phyloP scores from a whole-genome alignment of 768 basidiomycete species.

The Pulveroboletus ravenelii region DNA sequence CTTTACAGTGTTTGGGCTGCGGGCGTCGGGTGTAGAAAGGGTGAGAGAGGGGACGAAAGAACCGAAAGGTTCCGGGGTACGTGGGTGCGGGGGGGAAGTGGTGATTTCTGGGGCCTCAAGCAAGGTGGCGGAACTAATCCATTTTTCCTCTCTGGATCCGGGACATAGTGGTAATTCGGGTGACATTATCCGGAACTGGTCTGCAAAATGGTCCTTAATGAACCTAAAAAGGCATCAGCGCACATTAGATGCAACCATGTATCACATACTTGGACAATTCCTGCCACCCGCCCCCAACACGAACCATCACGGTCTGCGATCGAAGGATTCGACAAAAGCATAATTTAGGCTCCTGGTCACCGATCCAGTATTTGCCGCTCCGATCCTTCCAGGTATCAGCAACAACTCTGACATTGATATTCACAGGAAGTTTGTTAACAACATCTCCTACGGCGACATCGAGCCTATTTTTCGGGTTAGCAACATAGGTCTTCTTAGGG shows the following conservation, averaged over 20 bases:
- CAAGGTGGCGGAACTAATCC: slow-evolving; percentile 78
- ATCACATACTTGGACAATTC: slow-evolving; percentile 79
- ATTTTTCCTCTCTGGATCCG: slow-evolving; percentile 59
- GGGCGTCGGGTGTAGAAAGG: slow-evolving; percentile 45
- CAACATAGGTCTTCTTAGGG: slow-evolving; percentile 67
- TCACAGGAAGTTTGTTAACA: slow-evolving; percentile 81
- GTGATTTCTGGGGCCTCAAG: slow-evolving; percentile 48
- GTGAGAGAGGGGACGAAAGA: slow-evolving; percentile 63
- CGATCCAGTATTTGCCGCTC: slow-evolving; percentile 96
- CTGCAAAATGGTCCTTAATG: slow-evolving; percentile 81
- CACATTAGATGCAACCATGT: neutral
- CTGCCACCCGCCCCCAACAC: slow-evolving; percentile 92
- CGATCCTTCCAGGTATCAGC: slow-evolving; percentile 86
- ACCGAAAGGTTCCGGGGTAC: slow-evolving; percentile 63
- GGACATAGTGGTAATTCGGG: slow-evolving; percentile 48
- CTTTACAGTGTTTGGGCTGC: slow-evolving; percentile 42
- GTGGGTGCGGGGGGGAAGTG: slow-evolving; percentile 39
- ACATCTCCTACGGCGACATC: slow-evolving; percentile 92
- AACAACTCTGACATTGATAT: slow-evolving; percentile 77
- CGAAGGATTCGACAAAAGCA: slow-evolving; percentile 91
- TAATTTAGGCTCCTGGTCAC: slow-evolving; percentile 81
- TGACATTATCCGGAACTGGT: slow-evolving; percentile 68
- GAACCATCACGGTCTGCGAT: slow-evolving; percentile 92
- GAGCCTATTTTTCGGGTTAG: slow-evolving; percentile 86
- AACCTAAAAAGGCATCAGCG: slow-evolving; percentile 48